phyloP scores from a whole-genome alignment of 2,329 filamentous ascomycete genomes.

The Drechslerella coelobrocha region DNA sequence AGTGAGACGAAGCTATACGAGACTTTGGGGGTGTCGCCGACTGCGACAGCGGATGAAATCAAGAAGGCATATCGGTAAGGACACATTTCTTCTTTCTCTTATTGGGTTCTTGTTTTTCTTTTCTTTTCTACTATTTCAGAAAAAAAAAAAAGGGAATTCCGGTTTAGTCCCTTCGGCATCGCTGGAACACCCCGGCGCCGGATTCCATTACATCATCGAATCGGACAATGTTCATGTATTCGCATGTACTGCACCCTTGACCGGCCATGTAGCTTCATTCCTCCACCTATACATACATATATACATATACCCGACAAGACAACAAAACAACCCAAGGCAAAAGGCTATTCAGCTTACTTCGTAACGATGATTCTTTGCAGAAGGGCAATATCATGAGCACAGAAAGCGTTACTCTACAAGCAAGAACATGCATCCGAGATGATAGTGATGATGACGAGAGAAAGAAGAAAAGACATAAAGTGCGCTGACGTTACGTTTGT shows the following conservation, averaged over 20 bases:
- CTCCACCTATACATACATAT: neutral
- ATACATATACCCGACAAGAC: neutral
- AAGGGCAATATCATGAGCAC: conserved; percentile 49
- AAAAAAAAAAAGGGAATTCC: too few relatives aligned
- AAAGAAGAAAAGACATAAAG: conserved; percentile 20
- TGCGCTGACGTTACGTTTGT: conserved; percentile 47
- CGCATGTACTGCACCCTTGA: neutral
- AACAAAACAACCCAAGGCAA: conserved; percentile 18
- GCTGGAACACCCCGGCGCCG: neutral
- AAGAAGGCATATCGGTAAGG: conserved; percentile 91
- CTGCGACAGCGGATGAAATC: conserved; percentile 88
- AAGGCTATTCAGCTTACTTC: conserved; percentile 52
- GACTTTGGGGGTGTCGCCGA: conserved; percentile 76
- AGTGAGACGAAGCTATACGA: conserved; percentile 97
- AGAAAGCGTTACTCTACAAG: conserved; percentile 13
- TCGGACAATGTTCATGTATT: neutral
- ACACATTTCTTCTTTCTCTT: conserved; percentile 32
- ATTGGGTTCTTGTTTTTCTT: conserved; percentile 12
- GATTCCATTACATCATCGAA: neutral
- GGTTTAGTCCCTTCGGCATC: too few relatives aligned
- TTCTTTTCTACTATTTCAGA: conserved; percentile 13
- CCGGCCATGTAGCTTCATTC: neutral
- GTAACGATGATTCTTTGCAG: conserved; percentile 50
- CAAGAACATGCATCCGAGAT: conserved; percentile 5
- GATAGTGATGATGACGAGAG: conserved; percentile 14